Conservation (phyloP, 179 eudicot species). For the Heliamphora pulchella region DNA sequence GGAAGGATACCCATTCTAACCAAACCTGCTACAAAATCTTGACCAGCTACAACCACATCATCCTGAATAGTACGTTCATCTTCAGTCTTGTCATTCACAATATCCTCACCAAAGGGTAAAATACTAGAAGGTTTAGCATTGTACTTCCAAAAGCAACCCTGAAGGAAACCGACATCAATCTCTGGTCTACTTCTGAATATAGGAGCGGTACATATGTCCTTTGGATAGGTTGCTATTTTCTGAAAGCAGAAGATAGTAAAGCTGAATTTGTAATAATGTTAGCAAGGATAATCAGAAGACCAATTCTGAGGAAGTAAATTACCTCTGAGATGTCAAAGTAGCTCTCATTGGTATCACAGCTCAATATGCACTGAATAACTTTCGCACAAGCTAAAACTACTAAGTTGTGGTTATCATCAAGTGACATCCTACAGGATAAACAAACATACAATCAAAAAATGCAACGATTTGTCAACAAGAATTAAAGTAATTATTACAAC, state of each 20-base stretch:
- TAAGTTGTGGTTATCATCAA: slow-evolving; percentile 80
- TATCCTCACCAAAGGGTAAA: slow-evolving; percentile 38
- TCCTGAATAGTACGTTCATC: slow-evolving; percentile 75
- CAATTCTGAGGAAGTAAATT: slow-evolving; percentile 12
- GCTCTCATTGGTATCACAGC: slow-evolving; percentile 65
- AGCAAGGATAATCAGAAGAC: background rate
- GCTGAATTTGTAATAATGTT: background rate
- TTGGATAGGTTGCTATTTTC: slow-evolving; percentile 42
- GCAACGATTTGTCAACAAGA: background rate
- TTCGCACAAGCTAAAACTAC: slow-evolving; percentile 80
- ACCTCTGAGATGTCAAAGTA: slow-evolving; percentile 64
- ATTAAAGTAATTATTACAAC: no score
- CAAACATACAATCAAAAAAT: slow-evolving; percentile 11
- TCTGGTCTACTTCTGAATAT: slow-evolving; percentile 83
- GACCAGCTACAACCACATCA: slow-evolving; percentile 72
- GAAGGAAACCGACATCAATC: slow-evolving; percentile 65
- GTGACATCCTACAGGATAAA: slow-evolving; percentile 54
- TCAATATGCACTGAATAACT: slow-evolving; percentile 57
- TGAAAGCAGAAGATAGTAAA: slow-evolving; percentile 26
- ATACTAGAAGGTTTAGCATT: slow-evolving; percentile 70
- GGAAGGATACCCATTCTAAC: slow-evolving; percentile 84
- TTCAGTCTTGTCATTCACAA: slow-evolving; percentile 36
- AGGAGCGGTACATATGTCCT: slow-evolving; percentile 66
- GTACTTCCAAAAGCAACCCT: slow-evolving; percentile 93
- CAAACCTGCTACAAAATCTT: slow-evolving; percentile 86